These are phyloP conservation scores for Xanthoconium purpureum DNA, from an alignment of 768 basidiomycete genomes.

Conservation along the genomic window DNA sequence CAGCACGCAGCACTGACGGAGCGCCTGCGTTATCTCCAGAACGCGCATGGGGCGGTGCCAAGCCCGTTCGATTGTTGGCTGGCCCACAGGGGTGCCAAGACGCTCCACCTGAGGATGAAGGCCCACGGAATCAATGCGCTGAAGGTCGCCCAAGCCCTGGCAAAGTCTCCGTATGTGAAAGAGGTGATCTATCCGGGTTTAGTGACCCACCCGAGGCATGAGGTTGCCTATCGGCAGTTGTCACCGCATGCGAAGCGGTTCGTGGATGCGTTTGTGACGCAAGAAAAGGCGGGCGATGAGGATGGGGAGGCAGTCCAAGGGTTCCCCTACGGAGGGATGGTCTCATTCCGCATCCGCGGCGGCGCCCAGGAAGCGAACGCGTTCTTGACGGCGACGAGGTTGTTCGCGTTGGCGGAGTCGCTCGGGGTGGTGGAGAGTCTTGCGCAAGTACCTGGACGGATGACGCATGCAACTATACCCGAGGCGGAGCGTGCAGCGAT, in stretches of 20 bases:
- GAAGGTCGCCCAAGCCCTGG: constrained; percentile 62
- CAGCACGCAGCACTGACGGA: constrained; percentile 46
- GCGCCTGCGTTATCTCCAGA: constrained; percentile 83
- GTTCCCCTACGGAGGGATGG: constrained; percentile 90
- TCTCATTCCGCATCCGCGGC: constrained; percentile 64
- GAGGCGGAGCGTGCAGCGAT: constrained; percentile 59
- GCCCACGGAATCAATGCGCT: constrained; percentile 85
- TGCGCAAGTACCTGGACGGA: constrained; percentile 80
- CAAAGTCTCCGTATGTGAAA: constrained; percentile 56
- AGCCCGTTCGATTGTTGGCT: constrained; percentile 89
- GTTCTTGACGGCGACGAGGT: constrained; percentile 61
- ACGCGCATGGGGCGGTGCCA: constrained; percentile 81
- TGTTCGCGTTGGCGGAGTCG: constrained; percentile 85
- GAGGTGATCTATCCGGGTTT: constrained; percentile 88
- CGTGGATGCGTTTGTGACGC: constrained; percentile 38
- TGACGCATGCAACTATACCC: constrained; percentile 85
- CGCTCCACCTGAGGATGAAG: constrained; percentile 83
- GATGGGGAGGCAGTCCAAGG: constrained; percentile 32
- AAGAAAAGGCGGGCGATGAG: no score
- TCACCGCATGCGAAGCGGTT: constrained; percentile 70
- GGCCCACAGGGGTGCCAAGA: constrained; percentile 87
- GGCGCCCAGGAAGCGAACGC: constrained; percentile 52
- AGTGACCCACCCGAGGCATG: constrained; percentile 59
- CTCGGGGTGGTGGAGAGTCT: constrained; percentile 92
- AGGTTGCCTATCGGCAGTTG: constrained; percentile 58